These are phyloP conservation scores for Prunus padus DNA, from an alignment of 306 rosid species.

Conservation along the genomic window DNA sequence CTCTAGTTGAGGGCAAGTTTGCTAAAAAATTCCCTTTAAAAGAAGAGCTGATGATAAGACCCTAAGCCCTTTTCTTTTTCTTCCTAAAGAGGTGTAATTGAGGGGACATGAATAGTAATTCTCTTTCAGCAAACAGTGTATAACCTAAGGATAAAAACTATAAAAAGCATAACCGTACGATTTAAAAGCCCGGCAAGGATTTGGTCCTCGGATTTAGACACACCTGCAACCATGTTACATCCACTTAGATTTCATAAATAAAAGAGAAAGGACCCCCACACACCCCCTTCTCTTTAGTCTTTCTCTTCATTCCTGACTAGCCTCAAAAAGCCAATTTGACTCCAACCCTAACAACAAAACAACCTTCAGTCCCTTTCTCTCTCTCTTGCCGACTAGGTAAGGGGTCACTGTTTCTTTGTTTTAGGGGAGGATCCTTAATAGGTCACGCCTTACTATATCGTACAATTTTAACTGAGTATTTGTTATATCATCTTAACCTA, in stretches of 20 bases:
- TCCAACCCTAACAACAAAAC: constrained; percentile 23
- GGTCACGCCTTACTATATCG: too few relatives aligned
- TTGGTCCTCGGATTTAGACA: constrained; percentile 53
- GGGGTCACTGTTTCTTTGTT: constrained; percentile 12
- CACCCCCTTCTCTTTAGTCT: constrained; percentile 2
- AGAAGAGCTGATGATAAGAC: constrained; percentile 55
- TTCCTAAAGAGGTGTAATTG: constrained; percentile 34
- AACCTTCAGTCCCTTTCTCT: constrained; percentile 23
- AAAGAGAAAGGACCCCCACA: constrained; percentile 43
- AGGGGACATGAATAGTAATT: constrained; percentile 29
- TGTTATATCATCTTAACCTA: not conserved
- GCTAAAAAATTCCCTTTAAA: constrained; percentile 41
- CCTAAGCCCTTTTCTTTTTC: constrained; percentile 32
- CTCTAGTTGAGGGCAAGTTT: not conserved
- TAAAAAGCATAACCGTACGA: constrained; percentile 55
- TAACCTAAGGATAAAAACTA: constrained; percentile 41
- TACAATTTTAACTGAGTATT: not conserved
- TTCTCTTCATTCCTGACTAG: constrained; percentile 16
- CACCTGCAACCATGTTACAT: constrained; percentile 41
- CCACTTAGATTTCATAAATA: constrained; percentile 57
- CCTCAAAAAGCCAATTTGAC: constrained; percentile 7
- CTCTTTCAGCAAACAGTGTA: constrained; percentile 42
- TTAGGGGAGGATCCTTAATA: constrained; percentile 10
- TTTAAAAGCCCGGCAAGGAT: constrained; percentile 53
- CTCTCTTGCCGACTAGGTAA: constrained; percentile 37